Conservation (phyloP, 1,284 basidiomycete genomes). For the Leccinum huronense region DNA sequence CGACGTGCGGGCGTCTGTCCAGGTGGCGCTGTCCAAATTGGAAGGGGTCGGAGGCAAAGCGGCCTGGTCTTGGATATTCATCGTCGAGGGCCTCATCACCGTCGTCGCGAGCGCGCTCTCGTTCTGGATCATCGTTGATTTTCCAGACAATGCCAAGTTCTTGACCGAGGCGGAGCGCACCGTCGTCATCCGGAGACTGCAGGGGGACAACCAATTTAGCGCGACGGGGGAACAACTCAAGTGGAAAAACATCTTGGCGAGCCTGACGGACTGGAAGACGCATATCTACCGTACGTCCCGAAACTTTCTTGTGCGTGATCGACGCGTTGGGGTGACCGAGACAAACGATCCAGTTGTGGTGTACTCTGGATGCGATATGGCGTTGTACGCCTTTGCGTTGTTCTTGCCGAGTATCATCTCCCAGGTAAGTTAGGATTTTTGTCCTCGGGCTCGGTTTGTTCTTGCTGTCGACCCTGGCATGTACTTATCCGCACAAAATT, state of each 20-base stretch:
- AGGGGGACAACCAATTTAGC: slow-evolving; percentile 70
- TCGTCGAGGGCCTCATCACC: slow-evolving; percentile 64
- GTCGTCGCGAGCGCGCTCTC: slow-evolving; percentile 63
- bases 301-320: background rate
- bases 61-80: slow-evolving; percentile 73
- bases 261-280: slow-evolving; percentile 71
- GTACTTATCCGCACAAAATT: background rate
- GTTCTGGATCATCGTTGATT: slow-evolving; percentile 79
- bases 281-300: slow-evolving; percentile 57
- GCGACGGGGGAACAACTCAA: slow-evolving; percentile 66
- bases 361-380: slow-evolving; percentile 58
- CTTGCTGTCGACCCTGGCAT: background rate
- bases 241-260: slow-evolving; percentile 61
- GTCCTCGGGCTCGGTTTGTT: background rate
- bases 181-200: slow-evolving; percentile 63
- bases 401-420: slow-evolving; percentile 74
- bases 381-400: slow-evolving; percentile 70
- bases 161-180: slow-evolving; percentile 67
- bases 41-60: slow-evolving; percentile 64
- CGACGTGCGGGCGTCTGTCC: background rate
- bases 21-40: slow-evolving; percentile 71
- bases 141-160: slow-evolving; percentile 78
- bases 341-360: slow-evolving; percentile 44
- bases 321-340: background rate
- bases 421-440: slow-evolving; percentile 40